These are phyloP conservation scores for Phytophthora niederhauseri DNA, from an alignment of 352 stramenopile species.

Conservation along the genomic window DNA sequence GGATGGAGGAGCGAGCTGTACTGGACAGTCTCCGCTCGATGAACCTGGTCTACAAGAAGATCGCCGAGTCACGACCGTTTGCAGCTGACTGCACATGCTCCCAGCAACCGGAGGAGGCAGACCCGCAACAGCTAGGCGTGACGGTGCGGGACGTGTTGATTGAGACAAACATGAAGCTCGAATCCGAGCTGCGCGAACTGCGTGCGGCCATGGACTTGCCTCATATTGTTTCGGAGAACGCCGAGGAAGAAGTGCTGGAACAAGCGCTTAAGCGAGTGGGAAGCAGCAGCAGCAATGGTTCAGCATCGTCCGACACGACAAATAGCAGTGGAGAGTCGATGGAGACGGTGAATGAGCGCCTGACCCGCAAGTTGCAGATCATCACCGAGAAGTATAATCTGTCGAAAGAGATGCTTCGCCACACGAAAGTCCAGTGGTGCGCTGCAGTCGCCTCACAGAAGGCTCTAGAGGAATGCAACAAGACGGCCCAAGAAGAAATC, in stretches of 20 bases:
- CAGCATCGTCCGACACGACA: slow-evolving; percentile 24
- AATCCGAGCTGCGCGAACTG: slow-evolving; percentile 48
- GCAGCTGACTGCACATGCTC: slow-evolving; percentile 32
- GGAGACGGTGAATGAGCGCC: slow-evolving; percentile 36
- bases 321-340: slow-evolving; percentile 29
- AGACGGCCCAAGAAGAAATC: slow-evolving; percentile 55
- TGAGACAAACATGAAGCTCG: slow-evolving; percentile 61
- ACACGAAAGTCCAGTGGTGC: slow-evolving; percentile 72
- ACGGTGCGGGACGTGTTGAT: slow-evolving; percentile 60
- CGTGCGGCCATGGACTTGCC: slow-evolving; percentile 37
- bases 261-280: slow-evolving; percentile 37
- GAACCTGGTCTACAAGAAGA: slow-evolving; percentile 79
- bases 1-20: slow-evolving; percentile 64
- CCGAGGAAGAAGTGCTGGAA: slow-evolving; percentile 32
- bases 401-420: slow-evolving; percentile 59
- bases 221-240: slow-evolving; percentile 28
- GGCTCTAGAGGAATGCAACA: slow-evolving; percentile 63
- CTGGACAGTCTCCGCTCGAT: slow-evolving; percentile 72
- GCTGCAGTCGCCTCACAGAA: slow-evolving; percentile 68
- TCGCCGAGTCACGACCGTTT: slow-evolving; percentile 61
- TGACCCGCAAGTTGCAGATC: slow-evolving; percentile 45
- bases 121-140: slow-evolving; percentile 33
- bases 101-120: slow-evolving; percentile 26
- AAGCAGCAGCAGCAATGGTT: slow-evolving; percentile 46
- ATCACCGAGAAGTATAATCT: slow-evolving; percentile 54